Evolutionary conservation across 2,329 filamentous ascomycete species (phyloP).

Genomic region (Domatiomyces globalis): DNA sequence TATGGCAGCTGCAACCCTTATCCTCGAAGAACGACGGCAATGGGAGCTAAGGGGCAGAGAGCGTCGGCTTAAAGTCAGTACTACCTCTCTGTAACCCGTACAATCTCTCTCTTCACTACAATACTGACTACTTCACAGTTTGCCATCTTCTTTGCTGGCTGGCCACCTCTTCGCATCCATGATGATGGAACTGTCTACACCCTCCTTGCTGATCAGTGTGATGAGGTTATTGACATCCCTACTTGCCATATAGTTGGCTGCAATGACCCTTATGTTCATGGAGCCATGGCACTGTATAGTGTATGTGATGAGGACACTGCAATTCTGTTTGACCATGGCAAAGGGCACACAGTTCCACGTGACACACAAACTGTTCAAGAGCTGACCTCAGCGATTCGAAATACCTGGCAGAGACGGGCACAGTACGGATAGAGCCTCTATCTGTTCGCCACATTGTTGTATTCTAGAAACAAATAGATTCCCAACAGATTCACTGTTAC

Average conservation of each 20-base stretch:
- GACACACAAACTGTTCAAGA: background rate
- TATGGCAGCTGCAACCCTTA: background rate
- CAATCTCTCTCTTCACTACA: background rate
- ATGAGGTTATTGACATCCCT: background rate
- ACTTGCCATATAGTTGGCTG: background rate
- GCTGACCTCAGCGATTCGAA: background rate
- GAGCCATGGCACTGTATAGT: background rate
- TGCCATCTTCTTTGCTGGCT: background rate
- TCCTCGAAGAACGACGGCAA: background rate
- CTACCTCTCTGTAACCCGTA: background rate
- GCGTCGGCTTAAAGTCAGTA: background rate
- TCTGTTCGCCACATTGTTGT: background rate
- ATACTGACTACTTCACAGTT: background rate
- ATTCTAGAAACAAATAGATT: background rate
- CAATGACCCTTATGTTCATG: background rate
- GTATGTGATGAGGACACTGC: background rate
- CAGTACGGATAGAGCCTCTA: background rate
- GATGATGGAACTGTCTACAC: background rate
- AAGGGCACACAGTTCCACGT: background rate
- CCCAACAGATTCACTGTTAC: too few species aligned
- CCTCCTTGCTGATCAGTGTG: background rate
- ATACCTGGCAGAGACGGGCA: background rate
- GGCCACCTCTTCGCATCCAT: background rate
- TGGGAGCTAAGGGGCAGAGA: background rate
- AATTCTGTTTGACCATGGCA: background rate